A percentile compares a stretch with the other conserved stretches of the same genome.
phyloP scores from a whole-genome alignment of 176 grass and related monocot species.

The barley (Hordeum vulgare) region DNA sequence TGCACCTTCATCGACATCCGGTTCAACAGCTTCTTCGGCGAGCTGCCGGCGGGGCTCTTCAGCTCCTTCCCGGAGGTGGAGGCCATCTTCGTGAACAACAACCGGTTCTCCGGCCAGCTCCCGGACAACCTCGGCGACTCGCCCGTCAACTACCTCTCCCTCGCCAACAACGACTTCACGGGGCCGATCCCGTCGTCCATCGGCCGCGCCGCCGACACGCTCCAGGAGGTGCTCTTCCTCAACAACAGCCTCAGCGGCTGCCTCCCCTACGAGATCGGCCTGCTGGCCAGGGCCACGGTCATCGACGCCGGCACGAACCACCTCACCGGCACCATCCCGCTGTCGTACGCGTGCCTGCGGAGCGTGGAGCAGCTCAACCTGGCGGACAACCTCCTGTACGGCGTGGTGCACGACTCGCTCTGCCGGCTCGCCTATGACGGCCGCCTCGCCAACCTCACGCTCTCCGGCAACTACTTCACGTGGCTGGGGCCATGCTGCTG shows the following conservation, averaged over 20 bases:
- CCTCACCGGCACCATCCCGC: conserved; percentile 72
- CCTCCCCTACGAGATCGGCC: conserved; percentile 76
- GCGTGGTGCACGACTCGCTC: conserved; percentile 73
- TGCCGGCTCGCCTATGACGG: conserved; percentile 49
- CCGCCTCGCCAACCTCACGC: conserved; percentile 60
- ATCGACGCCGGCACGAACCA: conserved; percentile 83
- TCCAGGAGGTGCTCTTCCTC: conserved; percentile 81
- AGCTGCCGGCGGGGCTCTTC: conserved; percentile 44
- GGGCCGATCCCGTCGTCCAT: conserved; percentile 79
- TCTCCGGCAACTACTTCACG: conserved; percentile 94
- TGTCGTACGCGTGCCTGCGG: conserved; percentile 62
- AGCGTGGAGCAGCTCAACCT: conserved; percentile 87
- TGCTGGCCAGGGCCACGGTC: conserved; percentile 54
- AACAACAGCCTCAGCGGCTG: conserved; percentile 79
- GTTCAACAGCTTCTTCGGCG: conserved; percentile 52
- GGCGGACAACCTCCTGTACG: conserved; percentile 62
- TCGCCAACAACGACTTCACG: conserved; percentile 84
- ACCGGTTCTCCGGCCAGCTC: conserved; percentile 44
- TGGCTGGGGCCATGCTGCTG: conserved; percentile 58
- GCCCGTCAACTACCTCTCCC: conserved; percentile 66
- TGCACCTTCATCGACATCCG: conserved; percentile 84
- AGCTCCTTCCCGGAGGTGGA: conserved; percentile 32
- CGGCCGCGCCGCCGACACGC: conserved; percentile 37
- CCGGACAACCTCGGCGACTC: conserved; percentile 70
- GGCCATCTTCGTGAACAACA: conserved; percentile 97